A percentile compares a stretch with the other conserved stretches of the same genome.
These are phyloP conservation scores for Pulveroboletus sp. DNA, from an alignment of 768 basidiomycete genomes.

Conservation along the genomic window DNA sequence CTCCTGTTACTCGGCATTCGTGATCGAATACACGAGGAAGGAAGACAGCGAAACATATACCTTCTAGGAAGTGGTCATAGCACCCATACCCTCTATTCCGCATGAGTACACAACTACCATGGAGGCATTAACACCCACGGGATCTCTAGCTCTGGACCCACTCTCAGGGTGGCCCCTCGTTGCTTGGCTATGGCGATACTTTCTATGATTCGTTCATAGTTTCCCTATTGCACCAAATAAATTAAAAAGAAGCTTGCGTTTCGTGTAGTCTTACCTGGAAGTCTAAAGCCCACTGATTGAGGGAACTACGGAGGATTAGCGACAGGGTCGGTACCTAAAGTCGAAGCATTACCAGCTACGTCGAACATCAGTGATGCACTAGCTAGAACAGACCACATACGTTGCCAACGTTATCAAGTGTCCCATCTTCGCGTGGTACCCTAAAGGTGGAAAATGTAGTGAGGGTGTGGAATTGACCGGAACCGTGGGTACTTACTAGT, in stretches of 20 bases:
- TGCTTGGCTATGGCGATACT: conserved; percentile 88
- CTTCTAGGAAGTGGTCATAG: conserved; percentile 95
- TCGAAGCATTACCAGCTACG: conserved; percentile 23
- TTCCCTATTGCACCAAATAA: conserved; percentile 55
- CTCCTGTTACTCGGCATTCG: conserved; percentile 50
- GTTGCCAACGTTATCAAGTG: conserved; percentile 87
- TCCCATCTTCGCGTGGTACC: conserved; percentile 48
- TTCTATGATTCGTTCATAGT: conserved; percentile 83
- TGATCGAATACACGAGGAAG: background rate
- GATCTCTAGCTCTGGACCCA: conserved; percentile 96
- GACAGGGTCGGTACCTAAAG: background rate
- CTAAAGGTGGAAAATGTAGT: background rate
- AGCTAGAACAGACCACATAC: conserved; percentile 40
- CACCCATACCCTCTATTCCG: conserved; percentile 86
- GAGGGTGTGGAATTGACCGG: too few relatives aligned
- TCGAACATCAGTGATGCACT: background rate
- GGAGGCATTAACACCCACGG: conserved; percentile 47
- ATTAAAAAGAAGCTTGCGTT: background rate
- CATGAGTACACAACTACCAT: background rate
- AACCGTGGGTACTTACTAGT: background rate
- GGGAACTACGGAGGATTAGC: conserved; percentile 52
- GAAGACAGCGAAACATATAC: conserved; percentile 36
- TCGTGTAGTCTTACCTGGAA: conserved; percentile 63
- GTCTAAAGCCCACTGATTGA: conserved; percentile 97
- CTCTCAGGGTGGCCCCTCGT: conserved; percentile 83